Conservation (phyloP, 1,139 yeast genomes). For the Suhomyces choctaworum region DNA sequence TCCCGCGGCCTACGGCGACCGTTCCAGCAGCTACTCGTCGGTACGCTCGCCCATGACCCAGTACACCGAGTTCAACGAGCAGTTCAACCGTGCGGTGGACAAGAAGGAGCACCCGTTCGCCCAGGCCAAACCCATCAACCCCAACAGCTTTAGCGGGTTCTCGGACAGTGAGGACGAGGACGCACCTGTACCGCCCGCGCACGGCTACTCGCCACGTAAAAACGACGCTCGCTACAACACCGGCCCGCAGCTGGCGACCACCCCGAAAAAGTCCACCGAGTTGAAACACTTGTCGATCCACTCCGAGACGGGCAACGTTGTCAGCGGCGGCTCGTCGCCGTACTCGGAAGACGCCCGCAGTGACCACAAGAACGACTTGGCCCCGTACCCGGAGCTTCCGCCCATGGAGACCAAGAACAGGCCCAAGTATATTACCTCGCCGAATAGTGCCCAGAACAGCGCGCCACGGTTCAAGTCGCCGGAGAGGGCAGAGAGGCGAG, state of each 20-base stretch:
- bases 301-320: conserved; percentile 29
- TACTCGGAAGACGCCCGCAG: conserved; percentile 16
- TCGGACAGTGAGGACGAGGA: conserved; percentile 20
- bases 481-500: conserved; percentile 5
- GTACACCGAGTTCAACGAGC: conserved; percentile 52
- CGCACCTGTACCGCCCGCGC: conserved; percentile 27
- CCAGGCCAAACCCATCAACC: conserved; percentile 4
- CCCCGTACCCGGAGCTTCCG: conserved; percentile 15
- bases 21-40: conserved; percentile 42
- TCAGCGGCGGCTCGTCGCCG: conserved; percentile 22
- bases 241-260: conserved; percentile 23
- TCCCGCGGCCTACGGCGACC: conserved; percentile 25
- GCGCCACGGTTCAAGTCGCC: conserved; percentile 18
- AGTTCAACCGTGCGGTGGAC: conserved; percentile 34
- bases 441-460: conserved; percentile 37
- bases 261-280: conserved; percentile 17
- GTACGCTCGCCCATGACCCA: conserved; percentile 54
- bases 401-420: conserved; percentile 19
- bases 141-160: conserved; percentile 15
- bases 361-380: conserved; percentile 6
- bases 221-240: conserved; percentile 13
- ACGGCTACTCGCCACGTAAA: conserved; percentile 8
- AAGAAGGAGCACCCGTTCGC: conserved; percentile 8
- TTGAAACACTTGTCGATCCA: conserved; percentile 27
- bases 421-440: conserved; percentile 39